phyloP scores from a whole-genome alignment of 768 basidiomycete species.

The Amanita pallidorosea region DNA sequence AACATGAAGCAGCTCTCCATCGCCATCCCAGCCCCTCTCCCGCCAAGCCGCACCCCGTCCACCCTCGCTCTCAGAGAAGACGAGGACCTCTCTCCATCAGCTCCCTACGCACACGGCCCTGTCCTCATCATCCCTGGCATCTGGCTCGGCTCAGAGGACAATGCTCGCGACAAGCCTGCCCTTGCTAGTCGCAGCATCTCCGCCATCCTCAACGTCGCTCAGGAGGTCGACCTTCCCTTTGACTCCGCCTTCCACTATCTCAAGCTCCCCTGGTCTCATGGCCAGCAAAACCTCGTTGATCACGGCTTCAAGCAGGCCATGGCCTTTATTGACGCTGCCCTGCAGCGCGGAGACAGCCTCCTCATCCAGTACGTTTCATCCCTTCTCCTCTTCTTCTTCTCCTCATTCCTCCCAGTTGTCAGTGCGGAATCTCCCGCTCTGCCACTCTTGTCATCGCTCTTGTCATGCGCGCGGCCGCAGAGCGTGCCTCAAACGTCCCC shows the following conservation, averaged over 20 bases:
- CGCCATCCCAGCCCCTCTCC: constrained; percentile 47
- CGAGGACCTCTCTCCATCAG: constrained; percentile 39
- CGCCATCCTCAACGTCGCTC: constrained; percentile 85
- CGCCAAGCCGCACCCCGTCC: constrained; percentile 51
- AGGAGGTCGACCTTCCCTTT: constrained; percentile 75
- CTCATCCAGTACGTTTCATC: constrained; percentile 61
- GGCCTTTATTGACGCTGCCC: constrained; percentile 68
- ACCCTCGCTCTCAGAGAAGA: constrained; percentile 52
- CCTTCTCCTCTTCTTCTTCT: constrained; percentile 10
- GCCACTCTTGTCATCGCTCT: constrained; percentile 86
- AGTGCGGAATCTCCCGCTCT: constrained; percentile 87
- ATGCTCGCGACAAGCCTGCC: constrained; percentile 70
- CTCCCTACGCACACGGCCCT: constrained; percentile 75
- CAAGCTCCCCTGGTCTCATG: constrained; percentile 88
- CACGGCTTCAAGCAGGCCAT: constrained; percentile 74
- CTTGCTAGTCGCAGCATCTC: constrained; percentile 65
- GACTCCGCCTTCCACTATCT: constrained; percentile 65
- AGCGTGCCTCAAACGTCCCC: constrained; percentile 52
- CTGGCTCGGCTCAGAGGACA: constrained; percentile 90
- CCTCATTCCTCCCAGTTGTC: constrained; percentile 48
- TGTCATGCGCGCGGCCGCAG: constrained; percentile 86
- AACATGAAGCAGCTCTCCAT: constrained; percentile 76
- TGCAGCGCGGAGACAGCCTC: constrained; percentile 68
- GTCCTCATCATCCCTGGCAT: constrained; percentile 76
- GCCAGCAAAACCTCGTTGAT: constrained; percentile 79